Evolutionary conservation across 805 yeast genomes (phyloP).

Genomic region (Schwanniomyces occidentalis): DNA sequence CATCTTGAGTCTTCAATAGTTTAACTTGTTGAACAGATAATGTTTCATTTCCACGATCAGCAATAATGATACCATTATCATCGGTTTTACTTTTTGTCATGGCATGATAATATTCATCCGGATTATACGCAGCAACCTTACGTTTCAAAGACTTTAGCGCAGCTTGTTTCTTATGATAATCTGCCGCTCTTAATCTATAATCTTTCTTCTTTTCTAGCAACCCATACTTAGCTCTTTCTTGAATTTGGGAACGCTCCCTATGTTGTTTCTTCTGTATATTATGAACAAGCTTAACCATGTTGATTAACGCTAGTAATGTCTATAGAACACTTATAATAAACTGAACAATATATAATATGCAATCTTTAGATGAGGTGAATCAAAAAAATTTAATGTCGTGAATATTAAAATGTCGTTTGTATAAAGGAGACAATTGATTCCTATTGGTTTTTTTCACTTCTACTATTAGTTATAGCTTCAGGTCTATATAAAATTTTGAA

Average conservation of each 20-base stretch:
- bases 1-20: conserved; percentile 86
- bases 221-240: conserved; percentile 72
- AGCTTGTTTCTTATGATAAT: conserved; percentile 59
- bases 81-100: conserved; percentile 77
- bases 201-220: conserved; percentile 83
- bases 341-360: not conserved
- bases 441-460: too few relatives aligned
- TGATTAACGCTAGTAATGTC: too few relatives aligned
- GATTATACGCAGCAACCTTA: conserved; percentile 76
- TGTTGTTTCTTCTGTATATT: conserved; percentile 96
- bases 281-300: conserved; percentile 80
- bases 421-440: too few relatives aligned
- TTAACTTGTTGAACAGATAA: conserved; percentile 75
- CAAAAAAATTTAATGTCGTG: conserved; percentile 6
- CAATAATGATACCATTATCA: conserved; percentile 61
- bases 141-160: conserved; percentile 68
- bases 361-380: conserved; percentile 4
- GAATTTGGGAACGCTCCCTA: conserved; percentile 87
- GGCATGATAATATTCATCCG: conserved; percentile 95
- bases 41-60: conserved; percentile 63
- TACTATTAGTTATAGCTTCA: too few relatives aligned
- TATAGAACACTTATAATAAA: not conserved
- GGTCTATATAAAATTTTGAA: too few relatives aligned
- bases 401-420: conserved; percentile 1
- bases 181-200: conserved; percentile 51